phyloP scores from a whole-genome alignment of 139 green algal genomes.

The Auxenochlorella protothecoides region DNA sequence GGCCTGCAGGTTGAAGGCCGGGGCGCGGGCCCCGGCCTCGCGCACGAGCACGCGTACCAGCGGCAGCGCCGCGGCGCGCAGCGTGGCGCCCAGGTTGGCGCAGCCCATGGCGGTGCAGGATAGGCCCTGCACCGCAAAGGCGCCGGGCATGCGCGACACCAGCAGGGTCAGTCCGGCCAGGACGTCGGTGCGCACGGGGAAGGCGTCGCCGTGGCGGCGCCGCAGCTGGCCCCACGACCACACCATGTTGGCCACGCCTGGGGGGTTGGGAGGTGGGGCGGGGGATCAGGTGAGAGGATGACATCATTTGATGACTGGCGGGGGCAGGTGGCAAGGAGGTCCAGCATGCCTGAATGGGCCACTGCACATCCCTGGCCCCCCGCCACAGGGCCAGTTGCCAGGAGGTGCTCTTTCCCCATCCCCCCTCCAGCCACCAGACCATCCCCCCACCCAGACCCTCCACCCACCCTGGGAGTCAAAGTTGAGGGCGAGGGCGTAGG shows the following conservation, averaged over 20 bases:
- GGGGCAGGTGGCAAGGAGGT: too few species aligned
- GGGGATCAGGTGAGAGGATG: background rate
- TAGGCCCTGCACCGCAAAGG: constrained; percentile 9
- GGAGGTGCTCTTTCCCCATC: too few species aligned
- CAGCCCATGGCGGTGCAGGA: background rate
- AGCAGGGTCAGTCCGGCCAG: constrained; percentile 1
- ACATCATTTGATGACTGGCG: background rate
- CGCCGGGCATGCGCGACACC: background rate
- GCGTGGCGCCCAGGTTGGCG: constrained; percentile 1
- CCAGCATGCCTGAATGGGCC: too few species aligned
- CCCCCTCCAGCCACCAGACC: too few species aligned
- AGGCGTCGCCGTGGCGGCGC: constrained; percentile 2
- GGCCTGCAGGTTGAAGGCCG: constrained; percentile 4
- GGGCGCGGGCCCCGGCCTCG: background rate
- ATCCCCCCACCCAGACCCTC: too few species aligned
- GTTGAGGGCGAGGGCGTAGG: background rate
- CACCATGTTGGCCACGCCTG: constrained; percentile 6
- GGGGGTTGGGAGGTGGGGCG: background rate
- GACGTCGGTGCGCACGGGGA: constrained; percentile 1
- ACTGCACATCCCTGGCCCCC: too few species aligned
- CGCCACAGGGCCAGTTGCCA: too few species aligned
- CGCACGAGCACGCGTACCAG: constrained; percentile 1
- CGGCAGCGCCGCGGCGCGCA: background rate
- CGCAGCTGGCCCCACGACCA: constrained; percentile 11
- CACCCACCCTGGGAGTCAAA: constrained; percentile 4